Base-by-base conservation (phyloP, 2,329 filamentous ascomycete genomes). In the Paracoccidioides lutzii region DNA sequence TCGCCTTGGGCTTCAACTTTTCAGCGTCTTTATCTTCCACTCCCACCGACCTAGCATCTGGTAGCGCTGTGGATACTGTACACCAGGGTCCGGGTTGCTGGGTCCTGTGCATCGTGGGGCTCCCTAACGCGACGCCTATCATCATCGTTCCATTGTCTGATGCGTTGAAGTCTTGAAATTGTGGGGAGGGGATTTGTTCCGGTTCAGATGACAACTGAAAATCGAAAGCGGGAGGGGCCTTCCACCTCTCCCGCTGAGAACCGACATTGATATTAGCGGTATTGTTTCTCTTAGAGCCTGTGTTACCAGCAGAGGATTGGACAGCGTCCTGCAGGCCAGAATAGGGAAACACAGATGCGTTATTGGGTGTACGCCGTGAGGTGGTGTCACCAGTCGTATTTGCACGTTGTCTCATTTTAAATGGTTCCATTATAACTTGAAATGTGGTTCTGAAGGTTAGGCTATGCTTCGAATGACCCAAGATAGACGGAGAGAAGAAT, bases 41-140 rank as follows among this genome's bases (percentile, higher is more conserved):
- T 73, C 72, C n/a, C 37, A 33, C 35, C 51, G n/a, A 40, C 35
- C 32, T 38, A 33, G 30, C 38, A 12, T 45, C 45, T 54, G 28
- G n/a, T n/a, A 32, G 41, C 14, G 30, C 10, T 32, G 33, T 10
- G n/a, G 44, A 42, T 33, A 44, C 33, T 7, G 22, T 41, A 37
- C 10, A 14, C 30, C 9, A 40, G 6, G 9, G 32, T 9, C 14
- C 5, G 30, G 37, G 28, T 28, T 46, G 44, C 9, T 7, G 10
- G 5, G 33, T n/a, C 22, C 44, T 54, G 33, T 48, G 15, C 60
- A 67, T 61, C 12, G 76, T 72, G 30, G 86, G 86, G 63, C 85
- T 89, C 37, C 85, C 86, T 55, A 89, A 71, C 1, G 86, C 86
- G 77, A 90, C 83, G 8, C 87, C 87, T 59, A 90, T 89, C 61